Conservation (phyloP, 2,329 filamentous ascomycete species). For the Pyricularia pennisetigena region DNA sequence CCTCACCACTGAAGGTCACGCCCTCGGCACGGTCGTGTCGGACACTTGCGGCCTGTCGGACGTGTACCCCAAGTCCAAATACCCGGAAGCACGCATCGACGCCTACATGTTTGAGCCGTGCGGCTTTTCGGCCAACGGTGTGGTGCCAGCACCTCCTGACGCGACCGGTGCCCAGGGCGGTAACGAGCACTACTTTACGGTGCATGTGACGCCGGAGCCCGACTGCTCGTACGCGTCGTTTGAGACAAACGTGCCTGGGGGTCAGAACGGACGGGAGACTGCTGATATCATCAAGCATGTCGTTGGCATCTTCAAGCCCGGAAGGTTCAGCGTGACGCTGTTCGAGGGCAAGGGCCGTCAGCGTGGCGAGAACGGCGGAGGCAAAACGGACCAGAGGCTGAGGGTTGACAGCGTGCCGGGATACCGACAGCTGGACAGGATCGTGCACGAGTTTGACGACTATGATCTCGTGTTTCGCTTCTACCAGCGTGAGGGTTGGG, state of each 20-base stretch:
- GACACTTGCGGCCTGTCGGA: constrained; percentile 81
- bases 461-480: constrained; percentile 96
- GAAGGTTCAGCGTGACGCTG: constrained; percentile 93
- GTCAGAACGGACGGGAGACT: constrained; percentile 79
- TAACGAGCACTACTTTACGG: constrained; percentile 86
- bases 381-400: constrained; percentile 22
- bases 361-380: background rate
- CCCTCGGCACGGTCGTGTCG: constrained; percentile 84
- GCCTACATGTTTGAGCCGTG: constrained; percentile 95
- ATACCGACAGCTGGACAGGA: constrained; percentile 83
- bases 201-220: constrained; percentile 95
- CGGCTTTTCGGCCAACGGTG: constrained; percentile 94
- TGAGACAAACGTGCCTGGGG: constrained; percentile 92
- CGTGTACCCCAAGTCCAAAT: constrained; percentile 77
- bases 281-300: constrained; percentile 89
- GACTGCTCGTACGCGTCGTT: constrained; percentile 97
- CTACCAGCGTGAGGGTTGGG: constrained; percentile 83
- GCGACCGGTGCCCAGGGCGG: constrained; percentile 31
- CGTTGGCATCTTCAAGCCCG: constrained; percentile 90
- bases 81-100: constrained; percentile 88
- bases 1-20: constrained; percentile 85
- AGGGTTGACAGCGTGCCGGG: constrained; percentile 72
- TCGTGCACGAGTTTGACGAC: constrained; percentile 94
- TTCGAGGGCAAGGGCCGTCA: constrained; percentile 65
- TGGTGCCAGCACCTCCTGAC: constrained; percentile 63